Conservation (phyloP, 371 early-diverging fungal genomes). For the Mortierella sp. region DNA sequence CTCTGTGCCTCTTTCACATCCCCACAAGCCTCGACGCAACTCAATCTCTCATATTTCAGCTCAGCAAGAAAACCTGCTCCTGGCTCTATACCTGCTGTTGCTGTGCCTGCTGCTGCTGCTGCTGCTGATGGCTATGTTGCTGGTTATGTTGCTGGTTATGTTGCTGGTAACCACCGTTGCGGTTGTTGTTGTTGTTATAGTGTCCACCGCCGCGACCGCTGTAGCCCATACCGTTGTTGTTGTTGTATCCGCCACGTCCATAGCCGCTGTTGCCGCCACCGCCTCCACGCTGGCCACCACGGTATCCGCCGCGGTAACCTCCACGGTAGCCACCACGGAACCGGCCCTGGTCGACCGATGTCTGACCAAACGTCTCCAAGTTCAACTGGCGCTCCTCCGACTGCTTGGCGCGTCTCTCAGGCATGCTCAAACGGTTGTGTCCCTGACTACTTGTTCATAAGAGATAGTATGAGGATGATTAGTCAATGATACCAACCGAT, state of each 20-base stretch:
- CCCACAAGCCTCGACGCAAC: not conserved
- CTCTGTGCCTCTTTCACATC: constrained; percentile 16
- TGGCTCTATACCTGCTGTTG: constrained; percentile 24
- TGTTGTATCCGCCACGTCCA: constrained; percentile 47
- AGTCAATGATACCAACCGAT: not conserved
- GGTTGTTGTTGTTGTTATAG: constrained; percentile 48
- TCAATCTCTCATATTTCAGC: not conserved
- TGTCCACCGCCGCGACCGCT: constrained; percentile 45
- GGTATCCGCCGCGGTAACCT: constrained; percentile 65
- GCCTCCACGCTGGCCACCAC: constrained; percentile 66
- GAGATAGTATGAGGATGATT: not conserved
- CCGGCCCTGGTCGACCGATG: constrained; percentile 75
- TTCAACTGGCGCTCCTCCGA: constrained; percentile 92
- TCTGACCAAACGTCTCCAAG: constrained; percentile 96
- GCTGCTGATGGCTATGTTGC: constrained; percentile 24
- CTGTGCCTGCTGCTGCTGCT: constrained; percentile 39
- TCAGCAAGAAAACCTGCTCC: not conserved
- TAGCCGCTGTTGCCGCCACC: constrained; percentile 59
- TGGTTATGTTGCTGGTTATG: constrained; percentile 38
- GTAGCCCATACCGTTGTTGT: constrained; percentile 53
- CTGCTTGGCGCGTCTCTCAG: constrained; percentile 82
- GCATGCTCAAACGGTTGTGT: constrained; percentile 55
- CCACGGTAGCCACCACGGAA: constrained; percentile 74
- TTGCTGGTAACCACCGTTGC: constrained; percentile 33
- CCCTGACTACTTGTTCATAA: constrained; percentile 26